Percentiles rank a stretch among this genome's conserved stretches.
Evolutionary conservation across 306 rosid species (phyloP).

Genomic region (Prunus fruticosa): DNA sequence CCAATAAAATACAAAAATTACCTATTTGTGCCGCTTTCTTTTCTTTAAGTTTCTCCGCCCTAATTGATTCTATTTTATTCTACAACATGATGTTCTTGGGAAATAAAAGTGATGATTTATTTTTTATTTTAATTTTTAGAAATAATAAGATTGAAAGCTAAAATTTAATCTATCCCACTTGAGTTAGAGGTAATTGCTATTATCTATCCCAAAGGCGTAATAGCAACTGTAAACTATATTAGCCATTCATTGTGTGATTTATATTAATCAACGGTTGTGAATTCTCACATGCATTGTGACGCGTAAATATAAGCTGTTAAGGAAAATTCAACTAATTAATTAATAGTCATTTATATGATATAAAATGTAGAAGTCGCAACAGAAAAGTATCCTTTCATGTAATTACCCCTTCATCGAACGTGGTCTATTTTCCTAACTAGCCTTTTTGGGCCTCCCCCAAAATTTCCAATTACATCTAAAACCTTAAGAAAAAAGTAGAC

Average conservation of each 20-base stretch:
- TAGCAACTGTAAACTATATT: neutral
- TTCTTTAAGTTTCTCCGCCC: no score
- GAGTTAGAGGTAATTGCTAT: no score
- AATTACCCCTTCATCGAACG: neutral
- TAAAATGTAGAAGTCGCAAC: neutral
- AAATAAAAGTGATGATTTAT: no score
- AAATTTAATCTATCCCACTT: no score
- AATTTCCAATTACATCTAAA: neutral
- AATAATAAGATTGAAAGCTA: no score
- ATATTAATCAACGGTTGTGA: neutral
- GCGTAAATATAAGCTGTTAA: neutral
- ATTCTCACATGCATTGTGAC: neutral
- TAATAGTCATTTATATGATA: neutral
- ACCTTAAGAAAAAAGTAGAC: neutral
- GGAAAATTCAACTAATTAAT: neutral
- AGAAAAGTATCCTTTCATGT: neutral
- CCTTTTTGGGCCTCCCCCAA: neutral
- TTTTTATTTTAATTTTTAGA: no score
- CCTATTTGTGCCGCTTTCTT: no score
- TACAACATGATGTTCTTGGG: no score
- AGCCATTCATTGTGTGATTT: neutral
- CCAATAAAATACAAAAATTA: no score
- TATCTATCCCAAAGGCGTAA: fast-evolving
- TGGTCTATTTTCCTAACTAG: neutral
- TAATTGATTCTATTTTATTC: no score